These are phyloP conservation scores for Hanseniaspora meyeri DNA, from an alignment of 805 yeast genomes.

Conservation along the genomic window DNA sequence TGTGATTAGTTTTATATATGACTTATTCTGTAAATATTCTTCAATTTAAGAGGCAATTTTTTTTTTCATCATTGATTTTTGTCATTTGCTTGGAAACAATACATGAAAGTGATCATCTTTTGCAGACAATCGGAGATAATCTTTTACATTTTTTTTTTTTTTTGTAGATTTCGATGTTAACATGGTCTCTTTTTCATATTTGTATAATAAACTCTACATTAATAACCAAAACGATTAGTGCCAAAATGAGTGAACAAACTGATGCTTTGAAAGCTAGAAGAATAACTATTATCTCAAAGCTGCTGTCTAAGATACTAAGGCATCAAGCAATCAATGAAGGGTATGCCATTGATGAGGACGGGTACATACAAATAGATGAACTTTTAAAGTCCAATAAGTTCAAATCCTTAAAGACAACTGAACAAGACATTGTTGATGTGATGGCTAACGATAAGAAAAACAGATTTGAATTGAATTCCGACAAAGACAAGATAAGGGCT, in stretches of 20 bases:
- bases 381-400: constrained; percentile 47
- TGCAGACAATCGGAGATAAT: neutral
- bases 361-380: constrained; percentile 47
- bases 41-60: neutral
- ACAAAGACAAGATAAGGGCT: constrained; percentile 50
- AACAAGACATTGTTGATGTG: constrained; percentile 45
- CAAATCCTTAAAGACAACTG: constrained; percentile 42
- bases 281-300: constrained; percentile 52
- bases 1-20: constrained; percentile 29
- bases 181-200: neutral
- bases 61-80: too few species aligned
- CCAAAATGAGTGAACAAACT: neutral
- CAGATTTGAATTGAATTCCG: constrained; percentile 43
- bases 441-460: constrained; percentile 59
- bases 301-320: constrained; percentile 65
- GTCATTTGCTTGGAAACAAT: neutral
- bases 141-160: neutral
- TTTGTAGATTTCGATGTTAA: neutral
- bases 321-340: constrained; percentile 70
- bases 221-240: too few species aligned
- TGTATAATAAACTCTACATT: neutral
- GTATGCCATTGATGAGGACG: constrained; percentile 50
- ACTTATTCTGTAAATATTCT: neutral
- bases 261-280: constrained; percentile 25
- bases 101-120: neutral